Evolutionary conservation across 495 filamentous ascomycete genomes (phyloP), one percentile per base, ranked within the genome.

Genomic region (Daldinia decipiens): DNA sequence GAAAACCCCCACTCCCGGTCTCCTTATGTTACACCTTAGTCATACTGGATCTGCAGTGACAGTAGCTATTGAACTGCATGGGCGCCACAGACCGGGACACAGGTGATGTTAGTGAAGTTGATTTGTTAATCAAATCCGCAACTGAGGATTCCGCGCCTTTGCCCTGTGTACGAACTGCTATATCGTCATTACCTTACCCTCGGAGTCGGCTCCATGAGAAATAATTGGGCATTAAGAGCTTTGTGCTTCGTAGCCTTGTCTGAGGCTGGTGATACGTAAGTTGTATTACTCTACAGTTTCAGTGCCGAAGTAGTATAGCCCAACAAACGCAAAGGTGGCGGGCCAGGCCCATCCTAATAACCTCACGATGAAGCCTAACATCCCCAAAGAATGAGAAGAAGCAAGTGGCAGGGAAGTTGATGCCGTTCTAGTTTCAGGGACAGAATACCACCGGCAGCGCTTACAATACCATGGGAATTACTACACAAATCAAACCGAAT

Each of bases 1-100:
- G 52, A 43, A 57, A 64, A 67, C 69, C 69, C 69, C 69, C 69
- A 72, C 69, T 64, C 39, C 62, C 15, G 21, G 58, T 57, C 47
- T 54, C 32, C 19, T 34, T 29, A 17, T 52, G 45, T 59, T 34
- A 24, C 59, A 54, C 34, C 45, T 55, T 59, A 62, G 63, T 67
- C 68, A 54, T 43, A 67, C 52, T 38, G 15, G 39, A 64, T 63
- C 34, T 64, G 64, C 58, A 31, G 43, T 64, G 62, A 39, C 38
- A 71, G 66, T 59, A 15, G 27, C 1, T 27, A 45, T 43, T 59
- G 38, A 43, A 17, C 56, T 59, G 24, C 38, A 19, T 24, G 27
- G 56, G 24, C 38, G 26, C 56, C 56, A 45, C 15, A 32, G 24
- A 59, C 56, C 56, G 36, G 56, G 56, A 45, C 11, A 29, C 24